Conservation (phyloP, 305 asterid genomes). For the Fraxinus dipetala region DNA sequence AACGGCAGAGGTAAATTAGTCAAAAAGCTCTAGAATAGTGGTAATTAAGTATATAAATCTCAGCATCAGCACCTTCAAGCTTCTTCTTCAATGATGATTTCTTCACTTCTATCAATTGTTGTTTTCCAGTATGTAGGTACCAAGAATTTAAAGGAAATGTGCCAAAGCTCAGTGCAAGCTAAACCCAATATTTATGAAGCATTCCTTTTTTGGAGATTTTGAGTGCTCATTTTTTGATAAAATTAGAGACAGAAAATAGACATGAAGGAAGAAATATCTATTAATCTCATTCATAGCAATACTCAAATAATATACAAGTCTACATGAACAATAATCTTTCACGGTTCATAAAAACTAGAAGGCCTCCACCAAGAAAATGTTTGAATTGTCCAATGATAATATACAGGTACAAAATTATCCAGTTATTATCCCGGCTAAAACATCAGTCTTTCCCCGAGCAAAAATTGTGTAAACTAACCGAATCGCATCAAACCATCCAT, state of each 20-base stretch:
- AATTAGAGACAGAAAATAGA: neutral
- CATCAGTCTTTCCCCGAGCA: constrained; percentile 91
- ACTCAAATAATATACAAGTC: constrained; percentile 48
- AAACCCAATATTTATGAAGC: neutral
- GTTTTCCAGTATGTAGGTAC: too few relatives aligned
- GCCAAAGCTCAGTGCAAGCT: too few relatives aligned
- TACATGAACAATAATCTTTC: constrained; percentile 35
- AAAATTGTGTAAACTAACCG: constrained; percentile 87
- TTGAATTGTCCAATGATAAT: constrained; percentile 29
- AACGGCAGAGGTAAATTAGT: too few relatives aligned
- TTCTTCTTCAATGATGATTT: too few relatives aligned
- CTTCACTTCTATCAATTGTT: too few relatives aligned
- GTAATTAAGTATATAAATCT: too few relatives aligned
- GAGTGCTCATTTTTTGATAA: neutral
- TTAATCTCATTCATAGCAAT: constrained; percentile 37
- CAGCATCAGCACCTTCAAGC: too few relatives aligned
- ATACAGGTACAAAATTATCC: constrained; percentile 43
- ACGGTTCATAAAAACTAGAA: constrained; percentile 24
- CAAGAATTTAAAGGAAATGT: too few relatives aligned
- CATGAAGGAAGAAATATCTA: constrained; percentile 13
- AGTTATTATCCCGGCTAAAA: constrained; percentile 85
- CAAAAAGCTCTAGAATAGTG: too few relatives aligned
- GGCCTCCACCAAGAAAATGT: constrained; percentile 23
- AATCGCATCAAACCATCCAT: constrained; percentile 97
- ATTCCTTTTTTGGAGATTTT: neutral